Percentiles rank a stretch among this genome's conserved stretches.
Conservation (phyloP, 345 rosid genomes). For the Populus davidiana region DNA sequence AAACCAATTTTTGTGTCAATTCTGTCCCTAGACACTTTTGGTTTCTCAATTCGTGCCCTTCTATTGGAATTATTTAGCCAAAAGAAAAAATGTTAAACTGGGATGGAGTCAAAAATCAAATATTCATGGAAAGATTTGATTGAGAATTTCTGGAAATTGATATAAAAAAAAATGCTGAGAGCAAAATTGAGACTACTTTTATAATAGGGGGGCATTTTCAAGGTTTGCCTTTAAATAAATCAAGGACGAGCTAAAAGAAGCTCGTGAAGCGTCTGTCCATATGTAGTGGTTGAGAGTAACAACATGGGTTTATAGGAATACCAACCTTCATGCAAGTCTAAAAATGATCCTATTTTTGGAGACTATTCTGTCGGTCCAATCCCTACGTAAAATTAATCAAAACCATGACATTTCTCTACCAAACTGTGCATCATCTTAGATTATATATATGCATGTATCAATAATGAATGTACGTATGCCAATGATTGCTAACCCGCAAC, state of each 20-base stretch:
- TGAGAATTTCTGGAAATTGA: too few species aligned
- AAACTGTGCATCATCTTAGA: background rate
- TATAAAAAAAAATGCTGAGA: too few species aligned
- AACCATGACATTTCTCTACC: background rate
- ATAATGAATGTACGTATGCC: background rate
- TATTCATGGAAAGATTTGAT: too few species aligned
- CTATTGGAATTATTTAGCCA: too few species aligned
- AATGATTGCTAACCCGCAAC: background rate
- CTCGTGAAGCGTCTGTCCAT: background rate
- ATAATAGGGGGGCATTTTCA: too few species aligned
- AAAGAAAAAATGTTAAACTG: too few species aligned
- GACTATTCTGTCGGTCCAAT: background rate
- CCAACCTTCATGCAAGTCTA: background rate
- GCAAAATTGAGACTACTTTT: too few species aligned
- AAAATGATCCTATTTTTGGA: too few species aligned
- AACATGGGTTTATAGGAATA: background rate
- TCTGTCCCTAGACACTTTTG: too few species aligned
- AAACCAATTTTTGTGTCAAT: too few species aligned
- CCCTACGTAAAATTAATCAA: background rate
- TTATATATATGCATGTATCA: background rate
- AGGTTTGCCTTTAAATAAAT: background rate
- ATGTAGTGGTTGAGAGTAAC: background rate
- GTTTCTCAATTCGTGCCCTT: too few species aligned
- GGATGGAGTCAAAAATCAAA: too few species aligned
- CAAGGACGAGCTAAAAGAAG: background rate